These are phyloP conservation scores for Priceomyces melissophilus DNA, from an alignment of 805 yeast genomes.

Conservation along the genomic window DNA sequence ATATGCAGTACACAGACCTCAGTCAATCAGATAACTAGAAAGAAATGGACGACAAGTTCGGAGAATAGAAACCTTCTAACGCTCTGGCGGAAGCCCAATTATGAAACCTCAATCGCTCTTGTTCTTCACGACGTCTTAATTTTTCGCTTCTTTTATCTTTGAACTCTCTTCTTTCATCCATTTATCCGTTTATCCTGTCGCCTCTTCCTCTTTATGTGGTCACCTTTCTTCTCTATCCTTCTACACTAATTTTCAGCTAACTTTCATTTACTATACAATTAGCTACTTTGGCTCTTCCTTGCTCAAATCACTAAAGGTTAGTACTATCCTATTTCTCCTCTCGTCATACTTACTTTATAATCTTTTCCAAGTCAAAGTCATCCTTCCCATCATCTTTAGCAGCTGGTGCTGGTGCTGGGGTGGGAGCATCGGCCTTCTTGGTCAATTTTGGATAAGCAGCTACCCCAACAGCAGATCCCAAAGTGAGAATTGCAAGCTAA, in stretches of 20 bases:
- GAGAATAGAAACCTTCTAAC: too few relatives aligned
- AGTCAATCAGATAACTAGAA: too few relatives aligned
- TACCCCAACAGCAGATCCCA: slow-evolving; percentile 36
- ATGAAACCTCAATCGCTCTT: too few relatives aligned
- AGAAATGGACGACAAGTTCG: too few relatives aligned
- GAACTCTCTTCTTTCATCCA: not conserved
- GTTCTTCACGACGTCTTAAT: too few relatives aligned
- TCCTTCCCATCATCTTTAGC: slow-evolving; percentile 29
- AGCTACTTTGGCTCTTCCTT: slow-evolving; percentile 38
- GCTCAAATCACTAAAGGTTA: slow-evolving; percentile 36
- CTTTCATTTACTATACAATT: not conserved
- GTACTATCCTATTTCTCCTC: slow-evolving; percentile 4
- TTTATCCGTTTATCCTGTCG: not conserved
- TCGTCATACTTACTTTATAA: slow-evolving; percentile 36
- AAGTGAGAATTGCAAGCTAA: slow-evolving; percentile 40
- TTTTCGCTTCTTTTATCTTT: not conserved
- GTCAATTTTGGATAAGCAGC: slow-evolving; percentile 33
- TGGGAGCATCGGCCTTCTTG: slow-evolving; percentile 18
- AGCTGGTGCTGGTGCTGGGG: slow-evolving; percentile 20
- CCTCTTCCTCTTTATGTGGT: too few relatives aligned
- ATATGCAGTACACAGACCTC: too few relatives aligned
- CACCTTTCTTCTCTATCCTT: not conserved
- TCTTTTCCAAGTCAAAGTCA: slow-evolving; percentile 42
- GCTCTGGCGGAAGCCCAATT: too few relatives aligned
- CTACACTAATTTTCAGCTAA: too few relatives aligned